A percentile compares a stretch with the other conserved stretches of the same genome.
Conservation (phyloP, 257 asterid species). For the Marsdenia floribunda region DNA sequence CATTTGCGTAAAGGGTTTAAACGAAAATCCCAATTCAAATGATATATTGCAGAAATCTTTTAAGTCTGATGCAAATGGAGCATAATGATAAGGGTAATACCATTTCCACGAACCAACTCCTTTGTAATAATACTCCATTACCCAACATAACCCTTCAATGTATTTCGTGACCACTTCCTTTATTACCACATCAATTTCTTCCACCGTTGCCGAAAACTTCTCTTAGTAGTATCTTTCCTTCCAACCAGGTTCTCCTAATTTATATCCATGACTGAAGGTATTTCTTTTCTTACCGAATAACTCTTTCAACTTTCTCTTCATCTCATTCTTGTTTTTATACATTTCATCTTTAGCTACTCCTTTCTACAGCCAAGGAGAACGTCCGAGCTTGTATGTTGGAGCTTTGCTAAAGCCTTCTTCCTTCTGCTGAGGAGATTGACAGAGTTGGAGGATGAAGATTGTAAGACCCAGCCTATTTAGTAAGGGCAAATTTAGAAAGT, state of each 20-base stretch:
- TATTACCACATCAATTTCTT: conserved; percentile 29
- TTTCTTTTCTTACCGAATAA: not conserved
- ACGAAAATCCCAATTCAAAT: conserved; percentile 76
- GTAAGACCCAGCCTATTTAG: too few relatives aligned
- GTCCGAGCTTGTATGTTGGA: not conserved
- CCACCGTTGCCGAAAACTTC: conserved; percentile 35
- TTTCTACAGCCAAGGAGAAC: not conserved
- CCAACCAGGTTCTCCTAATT: conserved; percentile 54
- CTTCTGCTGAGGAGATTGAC: conserved; percentile 31
- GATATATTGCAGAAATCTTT: conserved; percentile 41
- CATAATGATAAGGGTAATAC: conserved; percentile 67
- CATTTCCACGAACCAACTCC: conserved; percentile 85
- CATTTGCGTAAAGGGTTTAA: conserved; percentile 87
- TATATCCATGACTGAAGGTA: not conserved
- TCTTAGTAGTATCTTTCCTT: conserved; percentile 52
- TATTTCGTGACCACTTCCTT: conserved; percentile 46
- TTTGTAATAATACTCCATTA: conserved; percentile 72
- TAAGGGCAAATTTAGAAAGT: too few relatives aligned
- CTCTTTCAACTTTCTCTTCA: conserved; percentile 21
- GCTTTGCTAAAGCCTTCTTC: not conserved
- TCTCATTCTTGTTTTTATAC: conserved; percentile 19
- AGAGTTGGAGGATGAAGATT: too few relatives aligned
- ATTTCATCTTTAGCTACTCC: conserved; percentile 46
- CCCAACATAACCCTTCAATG: conserved; percentile 68
- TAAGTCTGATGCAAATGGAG: conserved; percentile 68